Base-by-base conservation (phyloP, 495 filamentous ascomycete species). In the Glarea lozoyensis region DNA sequence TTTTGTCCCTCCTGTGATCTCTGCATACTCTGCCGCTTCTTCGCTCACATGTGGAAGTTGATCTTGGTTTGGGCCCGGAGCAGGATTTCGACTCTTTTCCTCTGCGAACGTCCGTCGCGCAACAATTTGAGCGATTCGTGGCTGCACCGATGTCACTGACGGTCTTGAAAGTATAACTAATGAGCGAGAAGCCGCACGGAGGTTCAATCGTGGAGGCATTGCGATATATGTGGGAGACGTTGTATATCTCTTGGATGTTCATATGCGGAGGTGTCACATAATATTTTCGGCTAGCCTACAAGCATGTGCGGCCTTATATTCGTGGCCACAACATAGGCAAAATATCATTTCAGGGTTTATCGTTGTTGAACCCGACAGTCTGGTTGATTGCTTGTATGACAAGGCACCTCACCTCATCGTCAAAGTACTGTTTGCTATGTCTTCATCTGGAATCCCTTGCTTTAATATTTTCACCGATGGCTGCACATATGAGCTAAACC, bases 1-100 rank as follows among this genome's bases (percentile, higher is more conserved):
- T 10, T 58, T 56, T 19, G 53, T 56, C 43, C 66, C 65, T 27
- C 80, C 68, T 47, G 67, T 78, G 21, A 78, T 70, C 32, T 68
- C 64, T 9, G 64, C 66, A 20, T 72, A 67, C 45, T 72, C 68
- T 31, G 73, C 72, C 16, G 80, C 81, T 50, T 84, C 79, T 56
- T 84, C 75, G 48, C 71, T 80, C 20, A 81, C 73, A 61, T 75
- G 67, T 24, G 72, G 75, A 39, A 78, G 56, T n/a, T 61, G 63
- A 36, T 77, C 70, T 55, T 70, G 66, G 24, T 51, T 75, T 5
- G 78, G 67, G 21, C 68, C 68, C 32, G 57, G 61, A 37, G 61
- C 60, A 39, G 67, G 58, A 21, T 54, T 40, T 20, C 62, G 54
- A 2, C 31, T 33, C 37, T 72, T 70, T 34, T 68, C 59, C 40